phyloP scores from a whole-genome alignment of 2,329 filamentous ascomycete species.

The Neoscytalidium dimidiatum region DNA sequence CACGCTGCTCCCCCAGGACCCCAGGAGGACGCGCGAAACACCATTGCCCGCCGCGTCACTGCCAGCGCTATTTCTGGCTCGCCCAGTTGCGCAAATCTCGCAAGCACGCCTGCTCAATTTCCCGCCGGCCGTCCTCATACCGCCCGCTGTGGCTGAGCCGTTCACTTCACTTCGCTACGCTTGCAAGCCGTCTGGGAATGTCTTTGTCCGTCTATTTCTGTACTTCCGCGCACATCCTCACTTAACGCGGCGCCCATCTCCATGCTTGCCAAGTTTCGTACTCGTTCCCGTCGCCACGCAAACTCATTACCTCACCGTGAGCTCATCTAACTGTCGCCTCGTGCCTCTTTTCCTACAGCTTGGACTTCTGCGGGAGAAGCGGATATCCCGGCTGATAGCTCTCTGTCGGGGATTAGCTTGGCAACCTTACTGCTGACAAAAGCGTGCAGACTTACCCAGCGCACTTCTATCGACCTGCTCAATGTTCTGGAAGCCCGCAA shows the following conservation, averaged over 20 bases:
- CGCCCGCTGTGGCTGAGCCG: not conserved
- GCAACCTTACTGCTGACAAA: not conserved
- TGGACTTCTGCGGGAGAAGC: slow-evolving; percentile 28
- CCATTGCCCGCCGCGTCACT: not conserved
- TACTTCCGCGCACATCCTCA: slow-evolving; percentile 6
- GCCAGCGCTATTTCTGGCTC: slow-evolving; percentile 2
- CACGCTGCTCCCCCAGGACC: too few species aligned
- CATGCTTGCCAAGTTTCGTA: not conserved
- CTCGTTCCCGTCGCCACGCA: not conserved
- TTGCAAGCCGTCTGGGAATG: not conserved
- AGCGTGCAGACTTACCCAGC: slow-evolving; percentile 24
- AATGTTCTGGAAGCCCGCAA: slow-evolving; percentile 57
- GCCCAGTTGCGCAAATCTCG: slow-evolving; percentile 12
- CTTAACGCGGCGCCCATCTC: not conserved
- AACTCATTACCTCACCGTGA: not conserved
- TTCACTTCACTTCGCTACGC: slow-evolving; percentile 10
- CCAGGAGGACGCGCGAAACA: not conserved
- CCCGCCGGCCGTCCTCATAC: not conserved
- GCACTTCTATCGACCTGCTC: slow-evolving; percentile 51
- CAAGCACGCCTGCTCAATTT: not conserved
- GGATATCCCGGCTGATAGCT: slow-evolving; percentile 28
- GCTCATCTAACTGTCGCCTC: not conserved
- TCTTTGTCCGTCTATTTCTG: slow-evolving; percentile 1
- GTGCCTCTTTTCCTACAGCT: slow-evolving; percentile 26
- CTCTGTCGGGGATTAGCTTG: slow-evolving; percentile 21